A percentile compares a stretch with the other conserved stretches of the same genome.
Evolutionary conservation across 129 eudicot genomes (phyloP).

Genomic region (Ambrosia artemisiifolia): DNA sequence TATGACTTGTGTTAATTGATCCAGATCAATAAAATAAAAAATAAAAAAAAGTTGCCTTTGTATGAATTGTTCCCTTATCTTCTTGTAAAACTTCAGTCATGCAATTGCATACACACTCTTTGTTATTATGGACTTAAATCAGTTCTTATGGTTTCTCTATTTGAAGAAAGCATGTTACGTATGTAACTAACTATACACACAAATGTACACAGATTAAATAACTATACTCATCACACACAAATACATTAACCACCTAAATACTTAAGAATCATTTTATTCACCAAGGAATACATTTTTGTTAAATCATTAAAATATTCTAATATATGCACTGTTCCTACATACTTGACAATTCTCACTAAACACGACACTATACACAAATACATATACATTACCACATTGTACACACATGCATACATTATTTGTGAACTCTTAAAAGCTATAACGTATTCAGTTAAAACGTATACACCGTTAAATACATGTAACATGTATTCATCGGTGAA

Average conservation of each 20-base stretch:
- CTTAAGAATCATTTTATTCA: too few species aligned
- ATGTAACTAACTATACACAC: not conserved
- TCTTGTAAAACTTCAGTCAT: not conserved
- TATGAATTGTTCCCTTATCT: not conserved
- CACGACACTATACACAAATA: too few species aligned
- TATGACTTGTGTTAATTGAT: not conserved
- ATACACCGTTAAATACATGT: too few species aligned
- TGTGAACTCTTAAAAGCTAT: not conserved
- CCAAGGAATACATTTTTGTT: too few species aligned
- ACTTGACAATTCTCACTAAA: too few species aligned
- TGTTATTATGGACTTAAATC: not conserved
- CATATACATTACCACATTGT: too few species aligned
- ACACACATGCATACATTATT: not conserved
- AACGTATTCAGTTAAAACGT: too few species aligned
- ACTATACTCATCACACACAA: too few species aligned
- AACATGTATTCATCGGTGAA: too few species aligned
- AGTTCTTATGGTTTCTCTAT: not conserved
- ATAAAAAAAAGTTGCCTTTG: not conserved
- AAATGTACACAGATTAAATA: not conserved
- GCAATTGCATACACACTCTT: not conserved
- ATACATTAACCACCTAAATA: too few species aligned
- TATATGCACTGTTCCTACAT: too few species aligned
- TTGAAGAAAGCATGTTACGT: constrained; percentile 2
- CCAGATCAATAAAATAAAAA: not conserved
- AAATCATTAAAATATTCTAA: too few species aligned